A percentile compares a stretch with the other conserved stretches of the same genome.
Conservation (phyloP, 129 eudicot genomes). For the Calendula officinalis region DNA sequence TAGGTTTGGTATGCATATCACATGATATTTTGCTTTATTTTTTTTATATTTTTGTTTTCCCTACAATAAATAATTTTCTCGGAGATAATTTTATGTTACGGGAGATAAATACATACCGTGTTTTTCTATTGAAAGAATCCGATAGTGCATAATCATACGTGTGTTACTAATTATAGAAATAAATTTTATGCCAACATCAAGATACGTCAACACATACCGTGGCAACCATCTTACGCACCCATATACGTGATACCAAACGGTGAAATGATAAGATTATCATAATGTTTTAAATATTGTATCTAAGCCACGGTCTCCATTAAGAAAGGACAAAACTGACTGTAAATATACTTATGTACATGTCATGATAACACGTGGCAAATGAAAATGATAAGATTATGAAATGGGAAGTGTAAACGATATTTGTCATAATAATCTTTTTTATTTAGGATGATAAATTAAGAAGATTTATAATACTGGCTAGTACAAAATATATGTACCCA, state of each 20-base stretch:
- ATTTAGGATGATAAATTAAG: background rate
- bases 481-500: background rate
- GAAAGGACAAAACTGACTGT: background rate
- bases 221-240: background rate
- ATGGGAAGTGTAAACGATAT: too few species aligned
- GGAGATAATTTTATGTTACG: constrained; percentile 12
- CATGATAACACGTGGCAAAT: background rate
- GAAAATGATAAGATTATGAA: too few species aligned
- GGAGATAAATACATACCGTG: background rate
- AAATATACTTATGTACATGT: background rate
- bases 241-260: constrained; percentile 1
- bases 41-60: background rate
- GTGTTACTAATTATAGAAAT: constrained; percentile 11
- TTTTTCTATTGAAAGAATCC: constrained; percentile 15
- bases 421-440: background rate
- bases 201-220: background rate
- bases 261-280: constrained; percentile 1
- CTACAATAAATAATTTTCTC: background rate
- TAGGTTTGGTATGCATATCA: constrained; percentile 11
- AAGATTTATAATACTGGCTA: background rate
- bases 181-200: background rate
- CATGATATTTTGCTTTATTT: constrained; percentile 21
- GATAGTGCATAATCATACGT: background rate
- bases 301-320: background rate
- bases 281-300: background rate